Evolutionary conservation across 768 basidiomycete species (phyloP), one percentile per base, ranked within the genome.

Genomic region (Phylloporus sp.): DNA sequence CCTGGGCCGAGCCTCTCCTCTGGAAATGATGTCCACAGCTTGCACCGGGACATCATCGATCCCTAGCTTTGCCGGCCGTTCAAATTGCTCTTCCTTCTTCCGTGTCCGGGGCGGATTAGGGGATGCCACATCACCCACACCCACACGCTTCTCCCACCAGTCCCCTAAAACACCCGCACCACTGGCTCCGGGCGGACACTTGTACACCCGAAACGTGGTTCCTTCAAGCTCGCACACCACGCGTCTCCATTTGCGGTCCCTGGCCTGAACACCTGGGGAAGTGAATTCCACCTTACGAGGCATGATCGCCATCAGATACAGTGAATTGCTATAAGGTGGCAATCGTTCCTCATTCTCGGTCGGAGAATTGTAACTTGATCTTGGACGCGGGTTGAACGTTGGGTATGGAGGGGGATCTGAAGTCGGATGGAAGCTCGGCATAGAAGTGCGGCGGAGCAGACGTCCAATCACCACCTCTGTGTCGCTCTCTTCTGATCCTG

Each of bases 221-320:
- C 97, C 97, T 62, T 97, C 91, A 24, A 99, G 72, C 60, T 95
- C 88, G 64, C 91, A 90, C 57, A 94, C 77, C 45, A 88, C 83
- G 45, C 89, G 76, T 53, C 89, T 80, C 97, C 97, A 99, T 63
- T 92, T 91, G 41, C 97, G 76, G 65, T 98, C 95, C 64, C 77
- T 81, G 7, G 95, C 86, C 67, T 95, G 91, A 3, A 91, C 75
- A 7, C 94, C 94, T 0, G 94, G 92, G 11, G 78, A 70, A 5
- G 71, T 74, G 64, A 99, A 98, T 74, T 99, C 97, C 84, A 94
- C 81, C 76, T 99, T 99, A 42, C 90, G 82, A 2, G 88, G 87
- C 74, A 99, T 80, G 48, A 85, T 77, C 4, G 85, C 91, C 31
- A 81, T 78, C 60, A 97, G 81, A 62, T 90, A 85, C 16, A 98